These are phyloP conservation scores for Ceratocystis papillata DNA, from an alignment of 2,329 filamentous ascomycete genomes.

Conservation along the genomic window DNA sequence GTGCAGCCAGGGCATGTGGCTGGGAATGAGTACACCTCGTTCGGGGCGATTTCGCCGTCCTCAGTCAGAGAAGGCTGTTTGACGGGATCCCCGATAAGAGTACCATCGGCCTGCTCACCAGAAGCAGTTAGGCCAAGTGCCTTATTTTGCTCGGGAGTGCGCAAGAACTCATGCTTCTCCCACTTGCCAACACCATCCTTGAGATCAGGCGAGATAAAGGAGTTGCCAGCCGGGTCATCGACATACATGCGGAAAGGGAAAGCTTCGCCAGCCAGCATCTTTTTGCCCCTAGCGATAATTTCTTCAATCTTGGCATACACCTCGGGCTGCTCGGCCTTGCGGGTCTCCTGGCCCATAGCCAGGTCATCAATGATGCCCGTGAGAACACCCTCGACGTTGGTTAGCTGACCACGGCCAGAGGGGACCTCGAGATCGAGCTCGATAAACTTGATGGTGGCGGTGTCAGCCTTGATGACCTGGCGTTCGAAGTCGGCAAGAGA, in stretches of 20 bases:
- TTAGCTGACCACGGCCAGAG: conserved; percentile 77
- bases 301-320: conserved; percentile 66
- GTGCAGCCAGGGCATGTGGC: conserved; percentile 85
- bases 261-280: conserved; percentile 64
- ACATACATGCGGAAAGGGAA: conserved; percentile 84
- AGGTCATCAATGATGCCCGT: conserved; percentile 69
- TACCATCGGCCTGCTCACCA: conserved; percentile 33
- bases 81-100: conserved; percentile 30
- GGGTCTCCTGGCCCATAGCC: conserved; percentile 66
- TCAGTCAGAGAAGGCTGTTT: conserved; percentile 32
- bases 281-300: conserved; percentile 60
- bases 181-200: conserved; percentile 77
- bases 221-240: conserved; percentile 91
- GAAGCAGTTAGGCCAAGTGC: conserved; percentile 62
- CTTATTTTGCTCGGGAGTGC: conserved; percentile 77
- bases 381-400: conserved; percentile 84
- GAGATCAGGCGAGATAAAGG: conserved; percentile 83
- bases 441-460: conserved; percentile 73
- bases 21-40: conserved; percentile 88
- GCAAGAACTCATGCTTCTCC: conserved; percentile 70
- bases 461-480: conserved; percentile 87
- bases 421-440: conserved; percentile 91
- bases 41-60: conserved; percentile 73
- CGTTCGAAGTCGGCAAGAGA: conserved; percentile 63
- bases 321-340: conserved; percentile 68